Conservation (phyloP, 176 grass and related monocot genomes). For the Zea luxurians region DNA sequence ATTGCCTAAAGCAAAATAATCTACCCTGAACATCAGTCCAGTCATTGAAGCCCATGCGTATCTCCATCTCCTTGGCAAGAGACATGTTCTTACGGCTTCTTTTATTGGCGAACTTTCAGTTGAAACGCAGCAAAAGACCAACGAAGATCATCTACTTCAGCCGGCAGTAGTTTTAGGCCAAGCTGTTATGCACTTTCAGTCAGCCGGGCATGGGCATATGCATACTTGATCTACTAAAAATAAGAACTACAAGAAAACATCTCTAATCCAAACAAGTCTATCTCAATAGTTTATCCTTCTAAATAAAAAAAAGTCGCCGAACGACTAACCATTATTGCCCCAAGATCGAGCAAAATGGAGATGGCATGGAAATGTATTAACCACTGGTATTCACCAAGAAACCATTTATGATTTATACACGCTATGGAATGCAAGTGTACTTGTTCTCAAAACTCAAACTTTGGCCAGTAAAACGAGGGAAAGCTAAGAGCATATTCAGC, state of each 20-base stretch:
- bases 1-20: conserved; percentile 30
- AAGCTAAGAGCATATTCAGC: neutral
- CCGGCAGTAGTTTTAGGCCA: too few relatives aligned
- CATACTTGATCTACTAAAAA: too few relatives aligned
- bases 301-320: neutral
- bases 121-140: too few relatives aligned
- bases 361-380: neutral
- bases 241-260: neutral
- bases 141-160: too few relatives aligned
- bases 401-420: neutral
- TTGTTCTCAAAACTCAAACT: neutral
- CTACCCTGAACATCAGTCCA: conserved; percentile 26
- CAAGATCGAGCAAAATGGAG: neutral
- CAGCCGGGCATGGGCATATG: too few relatives aligned
- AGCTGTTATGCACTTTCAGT: too few relatives aligned
- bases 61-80: conserved; percentile 50
- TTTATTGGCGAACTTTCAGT: conserved; percentile 53
- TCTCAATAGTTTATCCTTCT: neutral
- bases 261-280: neutral
- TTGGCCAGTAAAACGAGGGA: neutral
- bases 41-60: conserved; percentile 52
- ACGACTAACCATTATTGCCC: neutral
- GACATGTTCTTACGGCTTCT: conserved; percentile 43
- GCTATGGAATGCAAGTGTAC: neutral
- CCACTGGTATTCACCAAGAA: neutral